Base-by-base conservation (phyloP, 331 rosid genomes). In the Prunus yedoensis region DNA sequence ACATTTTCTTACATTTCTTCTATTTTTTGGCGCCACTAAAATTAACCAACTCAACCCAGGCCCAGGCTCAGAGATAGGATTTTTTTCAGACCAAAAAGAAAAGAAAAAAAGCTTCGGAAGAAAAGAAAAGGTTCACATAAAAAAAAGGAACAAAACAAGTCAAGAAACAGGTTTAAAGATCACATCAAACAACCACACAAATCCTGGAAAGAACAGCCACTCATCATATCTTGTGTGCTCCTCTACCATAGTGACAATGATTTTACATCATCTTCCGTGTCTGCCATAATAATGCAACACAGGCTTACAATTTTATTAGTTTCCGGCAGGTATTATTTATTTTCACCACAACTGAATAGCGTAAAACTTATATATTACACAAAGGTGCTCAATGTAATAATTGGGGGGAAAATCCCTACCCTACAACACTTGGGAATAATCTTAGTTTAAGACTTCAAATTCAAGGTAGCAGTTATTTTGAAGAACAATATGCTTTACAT, bases 401-500 rank as follows among this genome's bases (percentile, higher is more conserved):
- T 0, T 11, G 21, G 8, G 73, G 71, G 78, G 52, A 56, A 70
- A 35, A 38, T 57, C 68, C 78, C 82, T 78, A 60, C 70, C 78
- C 80, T 75, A 50, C 35, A 66, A 74, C 51, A 82, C 84, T 74
- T 23, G 65, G 28, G 52, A 54, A 6, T 14, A 5, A 18, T 46
- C 61, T 74, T 49, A 62, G 52, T 1, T 14, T 43, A 71, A 73
- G 68, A 58, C 78, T 83, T 51, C 27, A 30, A 56, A 67, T 56
- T 45, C 45, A 67, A 67, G 60, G 51, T 50, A 68, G 58, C 45
- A 69, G 58, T 83, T 73, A 59, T 64, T 43, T 53, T 57, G 6
- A 66, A 61, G 49, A 66, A 76, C 76, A 68, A 70, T 77, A 64
- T 30, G 53, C 64, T 78, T 78, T 68, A 53, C 69, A 74, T 65